Conservation (phyloP, 768 basidiomycete genomes). For the Gelatoporia subvermispora region DNA sequence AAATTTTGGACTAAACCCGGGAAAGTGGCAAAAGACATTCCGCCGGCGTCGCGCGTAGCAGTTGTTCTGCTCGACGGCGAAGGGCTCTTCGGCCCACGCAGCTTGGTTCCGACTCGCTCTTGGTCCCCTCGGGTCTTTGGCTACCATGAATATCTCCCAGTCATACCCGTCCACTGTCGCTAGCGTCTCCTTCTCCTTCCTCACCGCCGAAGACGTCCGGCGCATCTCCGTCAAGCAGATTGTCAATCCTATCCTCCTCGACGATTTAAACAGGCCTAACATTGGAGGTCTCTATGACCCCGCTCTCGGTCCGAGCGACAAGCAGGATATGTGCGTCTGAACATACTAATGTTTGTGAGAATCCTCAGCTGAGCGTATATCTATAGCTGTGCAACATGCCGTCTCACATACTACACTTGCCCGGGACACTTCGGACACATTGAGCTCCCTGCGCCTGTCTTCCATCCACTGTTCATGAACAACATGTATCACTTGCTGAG, state of each 20-base stretch:
- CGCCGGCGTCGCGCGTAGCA: neutral
- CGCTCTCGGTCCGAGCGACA: conserved; percentile 85
- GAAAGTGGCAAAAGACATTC: too few species aligned
- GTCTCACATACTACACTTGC: conserved; percentile 88
- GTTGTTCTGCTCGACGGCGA: neutral
- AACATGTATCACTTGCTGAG: conserved; percentile 86
- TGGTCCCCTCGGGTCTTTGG: neutral
- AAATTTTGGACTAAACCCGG: too few species aligned
- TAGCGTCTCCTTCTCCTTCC: conserved; percentile 89
- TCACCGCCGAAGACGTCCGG: conserved; percentile 81
- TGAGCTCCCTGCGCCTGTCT: conserved; percentile 91
- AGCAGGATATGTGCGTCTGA: conserved; percentile 79
- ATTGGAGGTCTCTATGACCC: conserved; percentile 93
- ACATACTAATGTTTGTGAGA: neutral
- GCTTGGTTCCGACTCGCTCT: neutral
- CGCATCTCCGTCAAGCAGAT: conserved; percentile 98
- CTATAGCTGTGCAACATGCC: conserved; percentile 87
- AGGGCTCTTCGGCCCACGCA: too few species aligned
- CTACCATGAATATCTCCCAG: conserved; percentile 81
- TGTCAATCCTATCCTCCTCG: conserved; percentile 86
- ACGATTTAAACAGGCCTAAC: conserved; percentile 91
- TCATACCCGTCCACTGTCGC: conserved; percentile 82
- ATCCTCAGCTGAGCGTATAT: neutral
- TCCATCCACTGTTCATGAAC: conserved; percentile 92
- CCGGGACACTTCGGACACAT: conserved; percentile 99